phyloP scores from a whole-genome alignment of 371 early-diverging fungal species.

The Mortierella polycephala region DNA sequence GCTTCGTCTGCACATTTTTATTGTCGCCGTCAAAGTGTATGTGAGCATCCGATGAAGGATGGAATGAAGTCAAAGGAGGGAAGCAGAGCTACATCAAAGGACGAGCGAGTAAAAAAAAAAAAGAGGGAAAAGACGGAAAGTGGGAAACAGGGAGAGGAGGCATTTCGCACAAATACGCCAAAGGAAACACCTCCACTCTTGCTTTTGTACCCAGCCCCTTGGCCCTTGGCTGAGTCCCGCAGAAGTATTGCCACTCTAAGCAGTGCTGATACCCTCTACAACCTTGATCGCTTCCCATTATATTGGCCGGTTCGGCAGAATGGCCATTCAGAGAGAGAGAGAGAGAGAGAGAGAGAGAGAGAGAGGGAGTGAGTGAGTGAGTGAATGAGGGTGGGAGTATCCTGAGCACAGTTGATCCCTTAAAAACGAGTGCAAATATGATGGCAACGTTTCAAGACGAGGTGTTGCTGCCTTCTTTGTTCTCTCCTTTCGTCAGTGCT shows the following conservation, averaged over 20 bases:
- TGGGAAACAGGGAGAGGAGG: conserved; percentile 2
- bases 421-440: conserved; percentile 1
- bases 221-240: conserved; percentile 19
- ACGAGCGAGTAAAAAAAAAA: no score
- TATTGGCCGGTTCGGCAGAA: background rate
- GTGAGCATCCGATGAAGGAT: conserved; percentile 23
- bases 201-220: conserved; percentile 8
- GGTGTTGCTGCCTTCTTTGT: conserved; percentile 3
- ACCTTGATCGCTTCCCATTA: background rate
- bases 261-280: no score
- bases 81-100: no score
- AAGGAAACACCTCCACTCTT: no score
- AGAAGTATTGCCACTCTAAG: background rate
- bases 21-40: background rate
- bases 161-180: background rate
- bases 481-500: conserved; percentile 4
- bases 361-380: background rate
- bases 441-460: conserved; percentile 23
- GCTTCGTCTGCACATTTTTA: conserved; percentile 1
- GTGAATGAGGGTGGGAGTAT: no score
- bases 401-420: background rate
- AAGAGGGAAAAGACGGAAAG: background rate
- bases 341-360: background rate
- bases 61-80: background rate
- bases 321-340: background rate